These are phyloP conservation scores for Erysimum cheiranthoides DNA, from an alignment of 345 rosid genomes.

Conservation along the genomic window DNA sequence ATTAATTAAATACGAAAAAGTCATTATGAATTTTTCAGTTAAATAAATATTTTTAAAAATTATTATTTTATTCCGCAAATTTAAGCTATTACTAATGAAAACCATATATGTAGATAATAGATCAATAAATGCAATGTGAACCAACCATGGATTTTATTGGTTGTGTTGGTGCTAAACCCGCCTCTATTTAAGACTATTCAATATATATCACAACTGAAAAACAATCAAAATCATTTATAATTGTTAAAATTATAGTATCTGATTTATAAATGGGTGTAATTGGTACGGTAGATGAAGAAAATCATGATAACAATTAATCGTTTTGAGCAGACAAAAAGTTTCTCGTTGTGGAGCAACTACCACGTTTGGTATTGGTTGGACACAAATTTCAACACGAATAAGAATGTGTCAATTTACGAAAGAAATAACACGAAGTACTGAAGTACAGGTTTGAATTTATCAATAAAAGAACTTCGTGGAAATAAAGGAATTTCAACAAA, in stretches of 20 bases:
- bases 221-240: not conserved
- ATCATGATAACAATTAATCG: not conserved
- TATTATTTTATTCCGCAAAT: no score
- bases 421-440: not conserved
- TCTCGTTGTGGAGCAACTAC: constrained; percentile 8
- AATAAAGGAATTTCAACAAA: not conserved
- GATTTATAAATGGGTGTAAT: not conserved
- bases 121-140: not conserved
- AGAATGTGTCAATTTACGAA: not conserved
- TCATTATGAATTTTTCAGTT: no score
- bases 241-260: not conserved
- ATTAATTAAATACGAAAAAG: no score
- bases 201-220: not conserved
- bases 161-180: constrained; percentile 12
- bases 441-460: not conserved
- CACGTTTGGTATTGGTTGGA: constrained; percentile 21
- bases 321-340: not conserved
- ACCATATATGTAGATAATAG: not conserved
- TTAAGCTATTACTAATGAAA: not conserved
- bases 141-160: not conserved
- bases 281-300: constrained; percentile 16
- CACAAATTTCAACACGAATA: constrained; percentile 8
- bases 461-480: not conserved
- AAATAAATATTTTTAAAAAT: no score
- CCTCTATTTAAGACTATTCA: not conserved